These are phyloP conservation scores for Neofusicoccum sp. DNA, from an alignment of 2,329 filamentous ascomycete species.

Conservation along the genomic window DNA sequence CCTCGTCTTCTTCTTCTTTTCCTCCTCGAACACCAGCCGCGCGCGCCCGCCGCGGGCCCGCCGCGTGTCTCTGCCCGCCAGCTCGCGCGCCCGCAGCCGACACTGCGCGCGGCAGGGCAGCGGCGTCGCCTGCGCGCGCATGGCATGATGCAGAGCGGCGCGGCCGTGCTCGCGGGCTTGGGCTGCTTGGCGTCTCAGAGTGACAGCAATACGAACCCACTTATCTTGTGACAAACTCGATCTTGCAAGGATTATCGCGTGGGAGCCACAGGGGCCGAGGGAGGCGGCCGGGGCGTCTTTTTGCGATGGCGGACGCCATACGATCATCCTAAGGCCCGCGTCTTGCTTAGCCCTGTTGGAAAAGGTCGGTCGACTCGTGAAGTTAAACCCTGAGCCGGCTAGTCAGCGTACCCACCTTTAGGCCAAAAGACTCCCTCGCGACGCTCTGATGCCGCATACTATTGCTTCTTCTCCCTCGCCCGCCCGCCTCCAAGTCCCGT, in stretches of 20 bases:
- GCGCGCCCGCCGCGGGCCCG: background rate
- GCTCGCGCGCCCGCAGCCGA: background rate
- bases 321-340: conserved; percentile 19
- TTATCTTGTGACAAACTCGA: conserved; percentile 19
- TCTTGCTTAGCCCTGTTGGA: conserved; percentile 17
- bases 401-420: conserved; percentile 19
- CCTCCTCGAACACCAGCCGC: background rate
- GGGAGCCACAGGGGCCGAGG: conserved; percentile 19
- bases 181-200: conserved; percentile 7
- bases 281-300: conserved; percentile 15
- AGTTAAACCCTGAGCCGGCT: conserved; percentile 19
- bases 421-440: conserved; percentile 18
- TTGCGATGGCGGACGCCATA: conserved; percentile 16
- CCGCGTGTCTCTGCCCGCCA: background rate
- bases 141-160: conserved; percentile 15
- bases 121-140: background rate
- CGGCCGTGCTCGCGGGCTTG: conserved; percentile 14
- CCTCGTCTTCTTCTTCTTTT: background rate
- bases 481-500: conserved; percentile 7
- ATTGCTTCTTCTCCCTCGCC: conserved; percentile 17
- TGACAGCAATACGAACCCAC: conserved; percentile 19
- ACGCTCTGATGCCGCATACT: conserved; percentile 18
- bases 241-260: conserved; percentile 19
- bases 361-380: conserved; percentile 17
- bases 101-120: background rate